These are phyloP conservation scores for Cladosporium sp. DNA, from an alignment of 2,329 filamentous ascomycete species.

Conservation along the genomic window DNA sequence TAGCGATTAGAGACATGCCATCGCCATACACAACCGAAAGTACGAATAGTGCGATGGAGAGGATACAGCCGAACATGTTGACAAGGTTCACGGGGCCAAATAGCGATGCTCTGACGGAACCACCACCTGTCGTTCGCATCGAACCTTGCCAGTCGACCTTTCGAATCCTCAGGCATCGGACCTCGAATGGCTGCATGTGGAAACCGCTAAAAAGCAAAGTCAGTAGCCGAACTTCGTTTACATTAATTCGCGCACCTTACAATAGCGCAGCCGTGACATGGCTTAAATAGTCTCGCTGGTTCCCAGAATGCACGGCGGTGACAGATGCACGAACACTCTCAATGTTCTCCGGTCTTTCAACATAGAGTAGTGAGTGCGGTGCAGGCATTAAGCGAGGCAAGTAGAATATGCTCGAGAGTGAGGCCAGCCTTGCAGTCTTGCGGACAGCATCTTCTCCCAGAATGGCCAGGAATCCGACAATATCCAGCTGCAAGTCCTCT, in stretches of 20 bases:
- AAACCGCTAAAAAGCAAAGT: constrained; percentile 1
- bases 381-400: constrained; percentile 49
- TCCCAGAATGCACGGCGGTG: constrained; percentile 46
- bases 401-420: constrained; percentile 47
- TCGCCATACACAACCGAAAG: constrained; percentile 44
- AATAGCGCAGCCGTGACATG: constrained; percentile 47
- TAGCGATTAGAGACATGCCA: constrained; percentile 49
- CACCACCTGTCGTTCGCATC: background rate
- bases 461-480: constrained; percentile 54
- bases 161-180: constrained; percentile 27
- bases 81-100: constrained; percentile 43
- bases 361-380: constrained; percentile 47
- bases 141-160: constrained; percentile 9
- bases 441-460: constrained; percentile 49
- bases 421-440: constrained; percentile 48
- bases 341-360: constrained; percentile 40
- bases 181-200: constrained; percentile 20
- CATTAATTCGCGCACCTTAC: constrained; percentile 25
- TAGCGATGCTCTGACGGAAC: constrained; percentile 1
- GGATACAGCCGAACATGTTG: constrained; percentile 41
- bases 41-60: constrained; percentile 41
- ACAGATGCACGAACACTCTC: constrained; percentile 39
- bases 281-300: constrained; percentile 43
- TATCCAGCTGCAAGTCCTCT: constrained; percentile 48
- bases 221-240: background rate